Evolutionary conservation across 768 basidiomycete species (phyloP).

Genomic region (Mycena belliarum): DNA sequence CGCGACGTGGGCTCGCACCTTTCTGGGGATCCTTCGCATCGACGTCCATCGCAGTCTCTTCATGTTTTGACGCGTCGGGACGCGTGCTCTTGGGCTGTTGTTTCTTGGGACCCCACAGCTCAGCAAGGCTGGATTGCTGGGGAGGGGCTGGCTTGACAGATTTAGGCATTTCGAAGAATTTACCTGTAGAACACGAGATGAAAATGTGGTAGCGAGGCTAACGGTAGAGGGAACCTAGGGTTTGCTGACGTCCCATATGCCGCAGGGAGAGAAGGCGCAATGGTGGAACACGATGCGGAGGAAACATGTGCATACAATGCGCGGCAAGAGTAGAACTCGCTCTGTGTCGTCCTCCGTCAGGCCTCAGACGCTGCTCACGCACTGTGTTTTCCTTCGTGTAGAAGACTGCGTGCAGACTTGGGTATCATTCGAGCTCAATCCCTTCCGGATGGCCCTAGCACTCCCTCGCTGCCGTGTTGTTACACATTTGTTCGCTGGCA

Average conservation of each 20-base stretch:
- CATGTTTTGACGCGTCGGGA: constrained; percentile 27
- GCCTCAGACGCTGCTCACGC: no score
- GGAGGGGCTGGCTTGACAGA: constrained; percentile 64
- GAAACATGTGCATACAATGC: constrained; percentile 51
- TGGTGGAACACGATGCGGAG: constrained; percentile 27
- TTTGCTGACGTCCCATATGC: constrained; percentile 72
- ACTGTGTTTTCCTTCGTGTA: no score
- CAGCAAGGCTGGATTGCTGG: constrained; percentile 77
- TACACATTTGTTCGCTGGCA: no score
- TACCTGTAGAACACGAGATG: constrained; percentile 44
- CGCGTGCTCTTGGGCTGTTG: constrained; percentile 26
- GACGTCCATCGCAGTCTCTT: constrained; percentile 32
- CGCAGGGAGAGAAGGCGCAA: constrained; percentile 9
- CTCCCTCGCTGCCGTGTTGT: no score
- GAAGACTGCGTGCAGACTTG: no score
- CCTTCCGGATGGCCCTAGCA: no score
- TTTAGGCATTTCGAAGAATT: constrained; percentile 77
- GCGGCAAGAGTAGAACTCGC: constrained; percentile 17
- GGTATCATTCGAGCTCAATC: no score
- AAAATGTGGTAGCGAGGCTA: not conserved
- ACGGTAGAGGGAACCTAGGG: constrained; percentile 50
- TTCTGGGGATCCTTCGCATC: constrained; percentile 27
- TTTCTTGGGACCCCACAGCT: constrained; percentile 67
- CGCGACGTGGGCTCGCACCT: constrained; percentile 24
- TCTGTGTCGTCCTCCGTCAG: no score